A percentile compares a stretch with the other conserved stretches of the same genome.
Evolutionary conservation across 2,329 filamentous ascomycete species (phyloP).

Genomic region (Pseudopyricularia cyperi): DNA sequence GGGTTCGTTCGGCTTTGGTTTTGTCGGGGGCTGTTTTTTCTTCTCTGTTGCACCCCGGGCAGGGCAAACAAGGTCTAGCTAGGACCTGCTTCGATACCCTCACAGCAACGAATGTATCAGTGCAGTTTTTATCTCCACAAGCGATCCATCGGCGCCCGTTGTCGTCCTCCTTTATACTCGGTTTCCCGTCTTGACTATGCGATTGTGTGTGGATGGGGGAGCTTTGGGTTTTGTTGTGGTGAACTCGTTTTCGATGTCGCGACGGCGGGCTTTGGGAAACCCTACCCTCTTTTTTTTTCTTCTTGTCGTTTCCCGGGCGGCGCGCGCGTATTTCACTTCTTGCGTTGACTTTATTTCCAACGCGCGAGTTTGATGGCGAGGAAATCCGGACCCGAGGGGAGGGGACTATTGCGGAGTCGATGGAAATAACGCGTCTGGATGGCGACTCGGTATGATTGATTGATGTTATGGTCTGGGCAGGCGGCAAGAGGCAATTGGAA

Average conservation of each 20-base stretch:
- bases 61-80: background rate
- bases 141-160: background rate
- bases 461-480: background rate
- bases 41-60: background rate
- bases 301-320: too few species aligned
- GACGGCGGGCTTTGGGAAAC: too few species aligned
- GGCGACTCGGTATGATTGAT: background rate
- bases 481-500: background rate
- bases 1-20: too few species aligned
- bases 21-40: too few species aligned
- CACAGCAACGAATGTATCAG: background rate
- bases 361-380: too few species aligned
- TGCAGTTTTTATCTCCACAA: background rate
- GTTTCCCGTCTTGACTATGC: too few species aligned
- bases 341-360: too few species aligned
- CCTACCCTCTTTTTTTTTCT: too few species aligned
- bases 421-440: background rate
- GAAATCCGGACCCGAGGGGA: background rate
- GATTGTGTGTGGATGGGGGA: too few species aligned
- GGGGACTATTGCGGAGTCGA: background rate
- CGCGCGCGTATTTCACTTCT: background rate
- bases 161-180: too few species aligned
- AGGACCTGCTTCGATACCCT: background rate
- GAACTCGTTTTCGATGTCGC: too few species aligned
- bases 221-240: too few species aligned